Conservation (phyloP, 108 stramenopile species). For the Fragilaria radians region DNA sequence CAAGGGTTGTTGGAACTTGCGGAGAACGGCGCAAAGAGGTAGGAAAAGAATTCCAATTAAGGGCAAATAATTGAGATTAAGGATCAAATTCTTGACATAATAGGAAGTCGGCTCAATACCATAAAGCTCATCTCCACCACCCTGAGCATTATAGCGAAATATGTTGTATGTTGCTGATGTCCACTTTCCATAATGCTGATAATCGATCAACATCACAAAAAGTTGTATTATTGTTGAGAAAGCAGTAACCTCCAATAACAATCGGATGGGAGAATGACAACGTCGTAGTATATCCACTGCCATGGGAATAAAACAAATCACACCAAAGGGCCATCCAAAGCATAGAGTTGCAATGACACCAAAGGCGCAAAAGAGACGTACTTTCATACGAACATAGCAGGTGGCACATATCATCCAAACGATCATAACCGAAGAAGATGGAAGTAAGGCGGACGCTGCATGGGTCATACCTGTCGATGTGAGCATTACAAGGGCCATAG, state of each 20-base stretch:
- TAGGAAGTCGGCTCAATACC: conserved; percentile 90
- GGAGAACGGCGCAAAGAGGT: conserved; percentile 10
- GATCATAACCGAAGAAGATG: conserved; percentile 63
- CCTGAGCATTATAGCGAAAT: conserved; percentile 66
- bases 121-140: conserved; percentile 92
- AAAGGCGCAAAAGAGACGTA: conserved; percentile 44
- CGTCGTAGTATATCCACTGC: conserved; percentile 62
- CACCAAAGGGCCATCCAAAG: conserved; percentile 97
- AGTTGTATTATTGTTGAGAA: conserved; percentile 38
- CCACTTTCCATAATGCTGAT: conserved; percentile 42
- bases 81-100: conserved; percentile 89
- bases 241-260: conserved; percentile 19
- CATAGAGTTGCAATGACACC: conserved; percentile 74
- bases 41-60: conserved; percentile 39
- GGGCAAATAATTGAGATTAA: conserved; percentile 82
- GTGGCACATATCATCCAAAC: conserved; percentile 35
- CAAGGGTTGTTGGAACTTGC: background rate
- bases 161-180: conserved; percentile 72
- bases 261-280: background rate
- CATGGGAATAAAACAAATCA: conserved; percentile 83
- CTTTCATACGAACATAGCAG: background rate
- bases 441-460: conserved; percentile 75
- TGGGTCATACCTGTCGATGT: conserved; percentile 73
- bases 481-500: conserved; percentile 40
- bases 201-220: conserved; percentile 55